Conservation (phyloP, 345 rosid species). For the Viola odorata region DNA sequence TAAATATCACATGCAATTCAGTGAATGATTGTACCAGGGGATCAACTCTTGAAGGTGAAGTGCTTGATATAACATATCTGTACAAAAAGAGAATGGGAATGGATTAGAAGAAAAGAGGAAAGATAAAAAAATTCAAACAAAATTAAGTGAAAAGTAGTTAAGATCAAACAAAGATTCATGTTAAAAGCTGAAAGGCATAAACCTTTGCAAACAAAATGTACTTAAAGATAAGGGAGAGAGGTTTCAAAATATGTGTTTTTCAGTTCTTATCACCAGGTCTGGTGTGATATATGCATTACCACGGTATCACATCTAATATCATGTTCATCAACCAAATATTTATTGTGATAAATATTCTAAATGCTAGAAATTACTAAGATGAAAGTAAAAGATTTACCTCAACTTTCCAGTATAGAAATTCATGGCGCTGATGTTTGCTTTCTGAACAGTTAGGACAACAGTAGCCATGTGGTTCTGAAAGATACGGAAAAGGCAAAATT, state of each 20-base stretch:
- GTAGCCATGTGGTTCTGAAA: constrained; percentile 66
- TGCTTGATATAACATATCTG: constrained; percentile 74
- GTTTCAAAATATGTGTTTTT: background rate
- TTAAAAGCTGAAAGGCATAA: background rate
- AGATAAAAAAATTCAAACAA: background rate
- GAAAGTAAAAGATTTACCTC: constrained; percentile 41
- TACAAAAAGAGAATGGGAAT: constrained; percentile 10
- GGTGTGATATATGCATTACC: background rate
- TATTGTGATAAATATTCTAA: background rate
- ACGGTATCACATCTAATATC: background rate
- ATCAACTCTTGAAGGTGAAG: constrained; percentile 73
- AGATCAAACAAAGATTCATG: no score
- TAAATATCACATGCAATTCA: background rate
- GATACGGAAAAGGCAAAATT: constrained; percentile 12
- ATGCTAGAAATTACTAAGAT: background rate
- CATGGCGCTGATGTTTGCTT: constrained; percentile 67
- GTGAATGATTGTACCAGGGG: constrained; percentile 41
- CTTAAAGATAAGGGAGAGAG: no score
- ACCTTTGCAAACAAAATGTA: no score
- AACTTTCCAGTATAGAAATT: constrained; percentile 71
- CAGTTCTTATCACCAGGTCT: background rate
- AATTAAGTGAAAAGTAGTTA: background rate
- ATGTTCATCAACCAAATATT: background rate
- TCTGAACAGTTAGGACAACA: constrained; percentile 76
- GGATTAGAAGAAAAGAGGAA: background rate